These are phyloP conservation scores for Lithospermum erythrorhizon DNA, from an alignment of 257 asterid genomes.

Conservation along the genomic window DNA sequence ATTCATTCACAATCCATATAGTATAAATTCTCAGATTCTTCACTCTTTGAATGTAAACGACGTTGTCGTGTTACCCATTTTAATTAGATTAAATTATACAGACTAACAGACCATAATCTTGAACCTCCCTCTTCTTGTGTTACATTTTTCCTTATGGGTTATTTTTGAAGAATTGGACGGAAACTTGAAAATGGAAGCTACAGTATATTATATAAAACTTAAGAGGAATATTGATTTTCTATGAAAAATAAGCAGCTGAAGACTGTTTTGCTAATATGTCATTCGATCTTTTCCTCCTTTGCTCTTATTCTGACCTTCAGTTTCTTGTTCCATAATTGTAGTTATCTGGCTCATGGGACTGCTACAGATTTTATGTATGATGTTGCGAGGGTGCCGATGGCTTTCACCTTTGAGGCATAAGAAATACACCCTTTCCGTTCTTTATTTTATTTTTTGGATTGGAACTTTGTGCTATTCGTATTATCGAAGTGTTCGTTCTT, in stretches of 20 bases:
- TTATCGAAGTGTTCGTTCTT: conserved; percentile 4
- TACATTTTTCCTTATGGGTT: neutral
- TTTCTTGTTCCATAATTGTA: conserved; percentile 14
- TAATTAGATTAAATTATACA: neutral
- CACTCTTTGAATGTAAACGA: neutral
- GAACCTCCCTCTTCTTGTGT: neutral
- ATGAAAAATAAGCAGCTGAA: neutral
- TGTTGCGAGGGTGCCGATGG: conserved; percentile 89
- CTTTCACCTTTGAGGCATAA: conserved; percentile 91
- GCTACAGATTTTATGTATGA: conserved; percentile 97
- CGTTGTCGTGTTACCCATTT: neutral
- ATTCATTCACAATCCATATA: neutral
- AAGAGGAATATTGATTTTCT: no score
- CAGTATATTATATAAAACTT: no score
- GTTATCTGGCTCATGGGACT: conserved; percentile 97
- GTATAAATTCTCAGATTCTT: neutral
- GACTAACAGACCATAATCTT: neutral
- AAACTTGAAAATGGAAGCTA: neutral
- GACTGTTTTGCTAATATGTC: neutral
- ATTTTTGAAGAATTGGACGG: no score
- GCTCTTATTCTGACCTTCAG: conserved; percentile 6
- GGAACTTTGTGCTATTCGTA: neutral
- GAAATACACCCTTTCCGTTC: conserved; percentile 1
- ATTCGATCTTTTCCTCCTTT: neutral
- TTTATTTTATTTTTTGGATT: neutral